Percentiles rank a stretch among this genome's conserved stretches.
phyloP scores from a whole-genome alignment of 2,329 filamentous ascomycete species.

The Colletotrichum brevisporum region DNA sequence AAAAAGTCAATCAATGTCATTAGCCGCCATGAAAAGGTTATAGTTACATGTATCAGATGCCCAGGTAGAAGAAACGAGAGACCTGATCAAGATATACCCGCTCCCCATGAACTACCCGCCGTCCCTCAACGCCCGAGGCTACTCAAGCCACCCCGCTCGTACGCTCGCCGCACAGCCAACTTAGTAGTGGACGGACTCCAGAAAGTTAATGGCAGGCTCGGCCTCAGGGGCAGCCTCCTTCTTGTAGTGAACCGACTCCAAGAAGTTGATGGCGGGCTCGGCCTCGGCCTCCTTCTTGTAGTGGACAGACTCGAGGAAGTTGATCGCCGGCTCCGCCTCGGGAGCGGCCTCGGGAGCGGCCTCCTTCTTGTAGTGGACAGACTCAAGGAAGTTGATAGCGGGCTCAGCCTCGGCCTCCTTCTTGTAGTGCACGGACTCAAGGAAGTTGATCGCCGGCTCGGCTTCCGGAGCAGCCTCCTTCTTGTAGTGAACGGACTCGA shows the following conservation, averaged over 20 bases:
- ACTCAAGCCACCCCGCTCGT: too few relatives aligned
- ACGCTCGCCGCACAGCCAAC: too few relatives aligned
- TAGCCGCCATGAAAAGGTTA: too few relatives aligned
- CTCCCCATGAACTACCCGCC: too few relatives aligned
- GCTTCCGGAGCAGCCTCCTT: neutral
- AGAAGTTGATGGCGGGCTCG: conserved; percentile 5
- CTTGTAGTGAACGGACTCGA: conserved; percentile 28
- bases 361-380: conserved; percentile 8
- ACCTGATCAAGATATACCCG: too few relatives aligned
- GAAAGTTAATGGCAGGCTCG: conserved; percentile 4
- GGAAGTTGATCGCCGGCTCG: conserved; percentile 7
- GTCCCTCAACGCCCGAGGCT: too few relatives aligned
- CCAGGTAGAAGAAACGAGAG: too few relatives aligned
- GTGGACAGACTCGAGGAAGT: conserved; percentile 5
- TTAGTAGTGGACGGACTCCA: conserved; percentile 12
- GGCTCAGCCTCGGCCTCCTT: conserved; percentile 12
- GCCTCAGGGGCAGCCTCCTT: neutral
- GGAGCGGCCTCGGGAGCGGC: neutral
- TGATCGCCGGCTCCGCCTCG: conserved; percentile 4
- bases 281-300: conserved; percentile 12
- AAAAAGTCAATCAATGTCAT: too few relatives aligned
- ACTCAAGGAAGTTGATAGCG: conserved; percentile 8
- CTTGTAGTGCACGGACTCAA: conserved; percentile 26
- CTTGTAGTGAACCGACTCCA: conserved; percentile 15
- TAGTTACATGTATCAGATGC: too few relatives aligned